Evolutionary conservation across 495 filamentous ascomycete genomes (phyloP), one percentile per base, ranked within the genome.

Genomic region (Darksidea phi): DNA sequence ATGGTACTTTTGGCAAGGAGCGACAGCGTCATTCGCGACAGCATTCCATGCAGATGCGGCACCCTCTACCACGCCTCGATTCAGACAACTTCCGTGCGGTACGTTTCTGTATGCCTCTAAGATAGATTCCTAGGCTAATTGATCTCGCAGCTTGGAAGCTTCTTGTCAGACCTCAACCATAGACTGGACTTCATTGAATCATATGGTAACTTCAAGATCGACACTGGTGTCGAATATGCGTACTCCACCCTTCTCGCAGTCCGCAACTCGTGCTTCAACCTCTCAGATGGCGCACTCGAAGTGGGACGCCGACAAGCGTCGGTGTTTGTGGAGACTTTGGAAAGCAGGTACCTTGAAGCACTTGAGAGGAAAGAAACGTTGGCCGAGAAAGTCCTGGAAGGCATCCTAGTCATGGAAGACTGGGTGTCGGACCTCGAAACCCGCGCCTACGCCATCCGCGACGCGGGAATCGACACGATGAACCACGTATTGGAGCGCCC

Each of bases 321-420:
- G 64, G 84, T 96, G 45, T 83, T 97, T 72, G 90, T 99, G 17
- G 94, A 97, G 58, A 95, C 90, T 1, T 78, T 99, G n/a, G 94
- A 99, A 70, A 83, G 81, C 12, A 80, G 89, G 61, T 98, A 97
- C 74, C 87, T 92, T 28, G 89, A 93, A 59, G 92, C 85, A n/a
- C 73, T 99, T 54, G 86, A 82, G 6, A 89, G 86, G 10, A 91
- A 91, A 60, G 91, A 87, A 57, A 90, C 94, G 3, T 73, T 97
- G 70, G 89, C 92, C 64, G 90, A 95, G 65, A 97, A 97, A 73
- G 91, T 91, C 3, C 86, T 89, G 59, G 86, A 89, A 18, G 90
- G 90, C 11, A 85, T 99, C 59, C 87, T 88, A 51, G 75, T 97
- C 54, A 86, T 97, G 72, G 92, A 97, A 64, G 81, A 75, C 26